A percentile compares a stretch with the other conserved stretches of the same genome.
Evolutionary conservation across 352 stramenopile genomes (phyloP).

Genomic region (Bremia lactucae): DNA sequence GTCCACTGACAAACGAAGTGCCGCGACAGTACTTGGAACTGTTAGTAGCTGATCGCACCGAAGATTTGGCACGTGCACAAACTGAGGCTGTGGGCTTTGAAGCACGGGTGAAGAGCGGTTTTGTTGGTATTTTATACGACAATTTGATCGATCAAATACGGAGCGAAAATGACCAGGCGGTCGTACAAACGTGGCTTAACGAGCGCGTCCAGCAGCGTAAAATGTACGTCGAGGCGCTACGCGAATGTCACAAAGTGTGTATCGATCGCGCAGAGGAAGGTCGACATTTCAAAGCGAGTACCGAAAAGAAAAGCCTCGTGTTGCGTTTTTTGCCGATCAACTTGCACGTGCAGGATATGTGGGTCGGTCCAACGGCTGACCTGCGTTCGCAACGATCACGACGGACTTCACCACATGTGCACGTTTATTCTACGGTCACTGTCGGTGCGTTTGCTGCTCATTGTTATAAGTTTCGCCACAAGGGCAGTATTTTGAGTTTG

Average conservation of each 20-base stretch:
- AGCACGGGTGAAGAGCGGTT: constrained; percentile 48
- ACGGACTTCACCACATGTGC: constrained; percentile 47
- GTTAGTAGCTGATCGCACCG: constrained; percentile 36
- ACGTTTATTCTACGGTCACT: constrained; percentile 59
- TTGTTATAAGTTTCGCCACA: constrained; percentile 76
- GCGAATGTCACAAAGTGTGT: constrained; percentile 61
- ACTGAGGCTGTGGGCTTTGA: constrained; percentile 45
- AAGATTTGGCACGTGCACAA: constrained; percentile 44
- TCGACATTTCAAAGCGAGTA: constrained; percentile 75
- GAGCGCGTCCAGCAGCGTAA: constrained; percentile 54
- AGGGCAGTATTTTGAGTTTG: constrained; percentile 57
- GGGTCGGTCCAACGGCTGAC: constrained; percentile 56
- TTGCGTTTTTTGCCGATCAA: constrained; percentile 76
- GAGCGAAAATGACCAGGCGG: constrained; percentile 59
- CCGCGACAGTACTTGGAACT: constrained; percentile 69
- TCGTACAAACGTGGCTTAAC: constrained; percentile 65
- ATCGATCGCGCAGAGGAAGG: constrained; percentile 55
- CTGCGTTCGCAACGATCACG: constrained; percentile 54
- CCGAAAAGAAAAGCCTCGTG: constrained; percentile 66
- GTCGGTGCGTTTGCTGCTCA: constrained; percentile 74
- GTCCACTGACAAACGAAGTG: constrained; percentile 70
- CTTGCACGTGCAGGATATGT: constrained; percentile 79
- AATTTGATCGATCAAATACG: constrained; percentile 83
- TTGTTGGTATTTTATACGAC: constrained; percentile 57
- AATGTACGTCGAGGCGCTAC: constrained; percentile 56